Evolutionary conservation across 2,329 filamentous ascomycete genomes (phyloP).

Genomic region (Colletotrichum destructivum): DNA sequence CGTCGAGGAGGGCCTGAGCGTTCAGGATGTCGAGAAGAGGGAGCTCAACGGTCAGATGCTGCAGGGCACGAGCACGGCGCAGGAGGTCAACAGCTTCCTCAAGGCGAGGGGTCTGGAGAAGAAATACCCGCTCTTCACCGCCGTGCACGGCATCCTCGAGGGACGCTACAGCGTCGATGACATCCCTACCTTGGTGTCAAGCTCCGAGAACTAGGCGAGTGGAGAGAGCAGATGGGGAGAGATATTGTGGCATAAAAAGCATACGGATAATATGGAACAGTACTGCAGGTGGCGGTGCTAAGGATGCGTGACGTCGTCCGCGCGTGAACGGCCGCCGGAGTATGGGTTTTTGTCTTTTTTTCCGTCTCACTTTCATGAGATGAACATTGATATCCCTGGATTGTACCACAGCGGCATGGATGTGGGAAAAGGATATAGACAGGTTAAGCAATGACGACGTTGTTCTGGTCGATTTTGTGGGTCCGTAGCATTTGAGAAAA

Average conservation of each 20-base stretch:
- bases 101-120: slow-evolving; percentile 82
- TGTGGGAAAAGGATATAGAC: slow-evolving; percentile 35
- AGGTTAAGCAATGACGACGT: slow-evolving; percentile 11
- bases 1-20: slow-evolving; percentile 82
- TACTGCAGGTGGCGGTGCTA: not conserved
- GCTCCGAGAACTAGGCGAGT: slow-evolving; percentile 48
- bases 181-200: slow-evolving; percentile 77
- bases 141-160: slow-evolving; percentile 85
- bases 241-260: not conserved
- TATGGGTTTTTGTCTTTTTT: slow-evolving; percentile 17
- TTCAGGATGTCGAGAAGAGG: slow-evolving; percentile 88
- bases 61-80: slow-evolving; percentile 92
- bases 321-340: not conserved
- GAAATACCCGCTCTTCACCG: slow-evolving; percentile 93
- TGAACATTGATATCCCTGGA: slow-evolving; percentile 40
- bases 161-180: slow-evolving; percentile 84
- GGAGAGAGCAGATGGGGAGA: not conserved
- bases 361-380: not conserved
- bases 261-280: slow-evolving; percentile 12
- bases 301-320: not conserved
- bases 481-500: not conserved
- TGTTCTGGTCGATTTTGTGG: slow-evolving; percentile 12
- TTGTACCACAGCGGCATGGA: slow-evolving; percentile 31
- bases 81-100: slow-evolving; percentile 92
- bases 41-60: slow-evolving; percentile 98